Conservation (phyloP, 805 yeast species). For the Cyberlindnera sargentensis region DNA sequence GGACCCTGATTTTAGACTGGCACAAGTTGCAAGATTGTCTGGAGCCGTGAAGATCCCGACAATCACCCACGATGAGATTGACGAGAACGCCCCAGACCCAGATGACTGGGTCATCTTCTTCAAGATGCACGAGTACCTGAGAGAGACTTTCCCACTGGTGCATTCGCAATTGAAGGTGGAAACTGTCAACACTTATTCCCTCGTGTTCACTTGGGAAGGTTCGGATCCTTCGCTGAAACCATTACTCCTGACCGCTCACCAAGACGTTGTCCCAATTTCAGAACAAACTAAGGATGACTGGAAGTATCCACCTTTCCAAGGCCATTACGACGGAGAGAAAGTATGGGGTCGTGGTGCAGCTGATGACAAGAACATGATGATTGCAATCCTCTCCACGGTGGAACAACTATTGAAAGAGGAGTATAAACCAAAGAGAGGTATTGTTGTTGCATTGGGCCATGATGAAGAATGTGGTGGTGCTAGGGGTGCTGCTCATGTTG, state of each 20-base stretch:
- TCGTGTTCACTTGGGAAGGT: conserved; percentile 62
- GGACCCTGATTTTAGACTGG: conserved; percentile 26
- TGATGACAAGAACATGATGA: conserved; percentile 64
- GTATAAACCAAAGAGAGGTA: conserved; percentile 48
- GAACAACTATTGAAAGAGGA: conserved; percentile 41
- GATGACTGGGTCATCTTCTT: conserved; percentile 18
- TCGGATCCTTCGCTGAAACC: conserved; percentile 47
- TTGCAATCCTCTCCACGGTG: conserved; percentile 54
- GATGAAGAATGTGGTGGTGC: conserved; percentile 70
- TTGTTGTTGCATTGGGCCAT: conserved; percentile 60
- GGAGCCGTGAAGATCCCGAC: conserved; percentile 51
- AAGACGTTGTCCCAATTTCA: conserved; percentile 76
- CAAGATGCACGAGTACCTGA: conserved; percentile 46
- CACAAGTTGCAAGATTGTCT: conserved; percentile 35
- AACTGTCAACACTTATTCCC: conserved; percentile 52
- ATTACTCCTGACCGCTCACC: conserved; percentile 64
- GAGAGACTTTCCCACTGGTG: conserved; percentile 46
- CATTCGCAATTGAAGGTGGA: conserved; percentile 41
- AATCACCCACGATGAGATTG: conserved; percentile 10
- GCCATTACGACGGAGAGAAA: conserved; percentile 53
- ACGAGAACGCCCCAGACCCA: conserved; percentile 11
- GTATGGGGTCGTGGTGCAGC: conserved; percentile 71
- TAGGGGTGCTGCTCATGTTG: conserved; percentile 49
- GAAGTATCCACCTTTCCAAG: conserved; percentile 59
- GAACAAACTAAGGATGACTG: conserved; percentile 48